Evolutionary conservation across 2,329 filamentous ascomycete species (phyloP), one percentile per base, ranked within the genome.

Genomic region (Coniella vitis): DNA sequence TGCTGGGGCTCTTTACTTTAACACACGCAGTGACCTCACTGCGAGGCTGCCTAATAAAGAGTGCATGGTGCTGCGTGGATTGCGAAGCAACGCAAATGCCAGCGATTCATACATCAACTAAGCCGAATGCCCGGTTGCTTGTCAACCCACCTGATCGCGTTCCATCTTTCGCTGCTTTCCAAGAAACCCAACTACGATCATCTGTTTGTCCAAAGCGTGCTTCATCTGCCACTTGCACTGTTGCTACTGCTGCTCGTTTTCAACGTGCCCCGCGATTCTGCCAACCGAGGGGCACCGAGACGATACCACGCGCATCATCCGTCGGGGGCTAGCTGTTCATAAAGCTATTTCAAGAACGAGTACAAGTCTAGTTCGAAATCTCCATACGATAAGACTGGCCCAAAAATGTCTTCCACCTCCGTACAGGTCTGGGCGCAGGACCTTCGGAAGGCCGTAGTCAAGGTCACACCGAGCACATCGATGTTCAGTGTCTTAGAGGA

Each of bases 401-500:
- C n/a, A n/a, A 70, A 54, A 56, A 95, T 95, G 88, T 81, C 89
- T 56, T 86, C 90, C 21, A 39, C 35, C 20, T 46, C 86, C 93
- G 64, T 97, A 51, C 85, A 90, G 58, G 88, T 97, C 46, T 83
- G 95, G 56, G 84, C 91, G 64, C 81, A 85, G 35, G 83, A 87
- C 58, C 78, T 90, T 58, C 83, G 86, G 57, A 80, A 89, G 59
- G 79, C 83, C 44, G 86, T 80, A 37, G 75, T 98, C 66, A 95
- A 95, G 67, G 90, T 93, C 48, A 85, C 77, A 0, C 89, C 90
- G 0, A 77, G 78, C 48, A 95, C 84, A 55, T 86, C 88, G 59
- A 71, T 98, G 58, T 85, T 85, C 50, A 90, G 96, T 62, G 79
- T 98, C 2, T 75, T 95, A 16, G 80, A 88, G 54, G 86, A 97